Evolutionary conservation across 441 rosid genomes (phyloP).

Genomic region (Isatis lusitanica): DNA sequence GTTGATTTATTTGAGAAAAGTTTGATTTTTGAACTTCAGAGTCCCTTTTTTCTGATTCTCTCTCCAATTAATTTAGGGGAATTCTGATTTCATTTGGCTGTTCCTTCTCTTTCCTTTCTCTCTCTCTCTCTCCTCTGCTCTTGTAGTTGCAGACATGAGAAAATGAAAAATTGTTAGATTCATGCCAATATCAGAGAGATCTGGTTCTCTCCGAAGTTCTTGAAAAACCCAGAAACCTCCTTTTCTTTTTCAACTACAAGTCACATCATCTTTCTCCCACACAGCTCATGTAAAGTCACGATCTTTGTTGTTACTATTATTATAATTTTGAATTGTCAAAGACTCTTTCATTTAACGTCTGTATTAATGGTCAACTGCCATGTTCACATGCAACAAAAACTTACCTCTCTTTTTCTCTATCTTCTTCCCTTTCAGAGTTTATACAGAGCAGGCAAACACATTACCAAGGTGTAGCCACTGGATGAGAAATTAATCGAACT

Average conservation of each 20-base stretch:
- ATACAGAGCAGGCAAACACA: conserved; percentile 19
- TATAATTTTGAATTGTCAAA: not conserved
- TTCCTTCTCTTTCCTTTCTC: not conserved
- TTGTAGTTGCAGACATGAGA: not conserved
- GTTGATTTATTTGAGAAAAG: not conserved
- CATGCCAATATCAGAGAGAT: conserved; percentile 14
- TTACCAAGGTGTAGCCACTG: conserved; percentile 8
- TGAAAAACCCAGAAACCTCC: not conserved
- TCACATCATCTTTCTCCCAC: not conserved
- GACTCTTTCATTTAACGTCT: conserved; percentile 26
- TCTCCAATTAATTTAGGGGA: conserved; percentile 18
- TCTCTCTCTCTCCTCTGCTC: not conserved
- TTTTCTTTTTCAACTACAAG: conserved; percentile 3
- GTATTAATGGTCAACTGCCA: conserved; percentile 42
- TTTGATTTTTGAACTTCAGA: conserved; percentile 26
- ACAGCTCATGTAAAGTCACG: conserved; percentile 22
- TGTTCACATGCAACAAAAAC: conserved; percentile 40
- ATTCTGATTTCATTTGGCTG: not conserved
- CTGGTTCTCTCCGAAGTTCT: conserved; percentile 1
- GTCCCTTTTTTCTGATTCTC: not conserved
- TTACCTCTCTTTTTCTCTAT: not conserved
- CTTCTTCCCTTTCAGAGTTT: not conserved
- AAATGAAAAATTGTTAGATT: not conserved
- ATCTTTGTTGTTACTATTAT: conserved; percentile 14
- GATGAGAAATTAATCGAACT: conserved; percentile 23